Conservation (phyloP, 1,139 yeast species). For the Casaregolazyma suthepensis region DNA sequence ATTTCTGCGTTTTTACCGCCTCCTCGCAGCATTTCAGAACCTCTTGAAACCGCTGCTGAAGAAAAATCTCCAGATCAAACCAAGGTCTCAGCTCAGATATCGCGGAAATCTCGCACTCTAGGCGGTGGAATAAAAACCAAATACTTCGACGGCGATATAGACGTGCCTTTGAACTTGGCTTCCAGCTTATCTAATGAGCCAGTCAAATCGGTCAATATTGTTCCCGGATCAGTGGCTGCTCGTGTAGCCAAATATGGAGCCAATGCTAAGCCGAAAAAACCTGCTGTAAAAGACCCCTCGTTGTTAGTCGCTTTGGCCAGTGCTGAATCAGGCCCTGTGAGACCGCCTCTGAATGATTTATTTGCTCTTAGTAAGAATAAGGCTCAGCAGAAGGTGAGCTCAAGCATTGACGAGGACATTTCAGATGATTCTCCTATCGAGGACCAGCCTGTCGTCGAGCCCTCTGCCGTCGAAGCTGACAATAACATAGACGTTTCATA, state of each 20-base stretch:
- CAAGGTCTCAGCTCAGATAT: constrained; percentile 13
- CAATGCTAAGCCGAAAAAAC: constrained; percentile 2
- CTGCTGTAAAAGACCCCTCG: constrained; percentile 5
- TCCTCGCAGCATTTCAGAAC: neutral
- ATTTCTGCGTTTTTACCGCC: neutral
- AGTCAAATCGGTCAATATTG: constrained; percentile 14
- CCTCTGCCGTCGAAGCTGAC: neutral
- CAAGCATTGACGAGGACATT: neutral
- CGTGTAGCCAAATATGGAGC: constrained; percentile 23
- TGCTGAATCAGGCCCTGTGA: neutral
- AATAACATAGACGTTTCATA: constrained; percentile 1
- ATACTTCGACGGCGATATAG: constrained; percentile 24
- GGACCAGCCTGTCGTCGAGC: neutral
- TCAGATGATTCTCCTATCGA: neutral
- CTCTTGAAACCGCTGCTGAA: neutral
- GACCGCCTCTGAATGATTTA: neutral
- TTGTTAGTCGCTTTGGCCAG: constrained; percentile 4
- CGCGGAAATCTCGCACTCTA: constrained; percentile 17
- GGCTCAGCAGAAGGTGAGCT: neutral
- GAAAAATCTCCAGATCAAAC: neutral
- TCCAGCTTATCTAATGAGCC: neutral
- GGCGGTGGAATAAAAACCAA: constrained; percentile 24
- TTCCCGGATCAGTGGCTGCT: constrained; percentile 27
- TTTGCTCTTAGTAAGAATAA: neutral
- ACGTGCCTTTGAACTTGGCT: constrained; percentile 7